Evolutionary conservation across 495 filamentous ascomycete genomes (phyloP).

Genomic region (Filosporella fistucella): DNA sequence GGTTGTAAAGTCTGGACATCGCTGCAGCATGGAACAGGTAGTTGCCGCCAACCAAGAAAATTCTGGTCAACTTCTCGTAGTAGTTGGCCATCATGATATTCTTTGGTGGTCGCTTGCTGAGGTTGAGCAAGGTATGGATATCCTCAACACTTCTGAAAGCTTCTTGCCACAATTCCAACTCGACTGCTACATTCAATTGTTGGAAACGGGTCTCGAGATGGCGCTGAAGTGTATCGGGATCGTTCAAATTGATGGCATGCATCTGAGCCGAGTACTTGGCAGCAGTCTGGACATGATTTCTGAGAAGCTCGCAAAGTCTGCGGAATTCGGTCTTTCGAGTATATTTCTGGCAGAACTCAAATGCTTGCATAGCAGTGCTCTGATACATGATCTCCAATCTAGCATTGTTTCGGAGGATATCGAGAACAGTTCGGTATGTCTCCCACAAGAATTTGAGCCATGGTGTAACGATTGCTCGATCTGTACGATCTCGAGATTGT

Average conservation of each 20-base stretch:
- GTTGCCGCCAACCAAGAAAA: slow-evolving; percentile 98
- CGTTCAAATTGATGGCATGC: slow-evolving; percentile 98
- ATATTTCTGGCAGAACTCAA: slow-evolving; percentile 98
- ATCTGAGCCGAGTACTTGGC: slow-evolving; percentile 99
- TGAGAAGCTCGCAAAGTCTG: slow-evolving; percentile 92
- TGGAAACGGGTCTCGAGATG: slow-evolving; percentile 98
- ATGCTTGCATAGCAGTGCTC: slow-evolving; percentile 93
- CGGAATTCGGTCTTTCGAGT: slow-evolving; percentile 99
- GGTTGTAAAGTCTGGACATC: slow-evolving; percentile 94
- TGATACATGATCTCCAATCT: slow-evolving; percentile 97
- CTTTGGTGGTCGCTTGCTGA: slow-evolving; percentile 99
- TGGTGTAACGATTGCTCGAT: slow-evolving; percentile 94
- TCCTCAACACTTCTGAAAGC: slow-evolving; percentile 98
- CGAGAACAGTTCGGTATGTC: slow-evolving; percentile 97
- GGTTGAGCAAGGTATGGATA: slow-evolving; percentile 95
- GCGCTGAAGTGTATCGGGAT: slow-evolving; percentile 93
- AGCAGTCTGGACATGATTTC: slow-evolving; percentile 98
- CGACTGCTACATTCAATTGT: slow-evolving; percentile 96
- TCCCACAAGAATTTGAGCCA: slow-evolving; percentile 99
- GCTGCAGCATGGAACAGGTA: slow-evolving; percentile 98
- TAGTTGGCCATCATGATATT: slow-evolving; percentile 99
- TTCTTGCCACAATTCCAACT: slow-evolving; percentile 98
- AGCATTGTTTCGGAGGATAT: slow-evolving; percentile 98
- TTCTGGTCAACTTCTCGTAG: slow-evolving; percentile 97
- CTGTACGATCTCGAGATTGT: slow-evolving; percentile 92